Base-by-base conservation (phyloP, 2,329 filamentous ascomycete genomes). In the Colletotrichum sp. region DNA sequence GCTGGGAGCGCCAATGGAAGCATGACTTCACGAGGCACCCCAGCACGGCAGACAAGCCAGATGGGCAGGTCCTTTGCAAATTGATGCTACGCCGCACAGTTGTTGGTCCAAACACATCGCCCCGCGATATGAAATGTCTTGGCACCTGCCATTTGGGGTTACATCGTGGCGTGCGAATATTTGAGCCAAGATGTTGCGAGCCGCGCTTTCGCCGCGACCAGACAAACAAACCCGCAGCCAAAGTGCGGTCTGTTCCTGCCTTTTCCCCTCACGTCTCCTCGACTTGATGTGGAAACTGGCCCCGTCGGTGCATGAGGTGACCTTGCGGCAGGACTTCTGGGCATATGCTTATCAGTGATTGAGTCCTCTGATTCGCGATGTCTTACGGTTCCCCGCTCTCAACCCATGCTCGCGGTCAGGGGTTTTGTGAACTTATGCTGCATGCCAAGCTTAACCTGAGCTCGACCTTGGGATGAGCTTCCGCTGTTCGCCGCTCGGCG, bases 91-190 rank as follows among this genome's bases (percentile, higher is more conserved):
- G 69, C 36, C 55, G 30, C n/a, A 39, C 32, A 60, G 30, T n/a
- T 24, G 72, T 66, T 71, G 67, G 69, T 52, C 44, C 39, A 36
- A 36, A 28, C 30, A 30, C 63, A 39, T 71, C 39, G 39, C 55
- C 55, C 63, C 36, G 32, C 63, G 69, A 69, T 69, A 69, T 73
- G 44, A 32, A 67, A 44, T 64, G 64, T 28, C 73, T 76, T 76
- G 70, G 73, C 73, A 76, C 73, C 73, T 76, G 73, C 73, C 73
- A 12, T 34, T 69, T 73, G 34, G 1, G 70, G 73, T 73, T 73
- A 76, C 73, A 73, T 65, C 57, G 73, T 52, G 64, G 63, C 64
- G 73, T 55, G 32, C 63, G 21, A 5, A 63, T 32, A 59, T 57
- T 30, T 24, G 8, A 59, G 69, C 36, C 73, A 62, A 60, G 32